Conservation (phyloP, 1,284 basidiomycete species). For the Tylopilus sp. region DNA sequence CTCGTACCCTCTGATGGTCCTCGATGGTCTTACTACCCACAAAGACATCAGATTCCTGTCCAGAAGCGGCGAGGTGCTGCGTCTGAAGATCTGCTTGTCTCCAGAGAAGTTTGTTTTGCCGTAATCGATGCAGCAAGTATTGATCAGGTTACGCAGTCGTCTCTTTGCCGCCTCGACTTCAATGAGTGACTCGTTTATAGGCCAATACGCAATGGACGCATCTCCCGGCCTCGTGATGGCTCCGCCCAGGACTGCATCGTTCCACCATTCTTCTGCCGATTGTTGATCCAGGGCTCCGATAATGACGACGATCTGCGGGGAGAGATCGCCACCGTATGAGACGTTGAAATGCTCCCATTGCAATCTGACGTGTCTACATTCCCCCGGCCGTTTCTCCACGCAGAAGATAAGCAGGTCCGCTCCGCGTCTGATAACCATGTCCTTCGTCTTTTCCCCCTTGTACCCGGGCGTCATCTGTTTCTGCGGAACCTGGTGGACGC, state of each 20-base stretch:
- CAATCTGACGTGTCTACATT: constrained; percentile 7
- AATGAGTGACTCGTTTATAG: background rate
- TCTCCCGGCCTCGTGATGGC: background rate
- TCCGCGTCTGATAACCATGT: constrained; percentile 19
- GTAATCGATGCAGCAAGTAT: constrained; percentile 25
- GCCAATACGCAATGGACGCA: constrained; percentile 20
- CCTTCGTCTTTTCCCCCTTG: constrained; percentile 4
- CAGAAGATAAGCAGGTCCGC: constrained; percentile 26
- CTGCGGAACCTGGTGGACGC: constrained; percentile 18
- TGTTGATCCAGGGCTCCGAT: constrained; percentile 17
- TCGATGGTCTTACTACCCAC: constrained; percentile 6
- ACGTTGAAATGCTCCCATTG: constrained; percentile 27
- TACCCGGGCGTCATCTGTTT: background rate
- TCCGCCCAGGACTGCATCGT: background rate
- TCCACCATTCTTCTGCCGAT: constrained; percentile 26
- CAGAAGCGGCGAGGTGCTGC: background rate
- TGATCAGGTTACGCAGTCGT: constrained; percentile 14
- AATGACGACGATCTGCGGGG: constrained; percentile 26
- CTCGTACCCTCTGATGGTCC: background rate
- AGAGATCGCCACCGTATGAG: constrained; percentile 27
- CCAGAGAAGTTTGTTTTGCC: constrained; percentile 8
- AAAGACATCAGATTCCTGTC: constrained; percentile 1
- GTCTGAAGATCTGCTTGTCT: constrained; percentile 15
- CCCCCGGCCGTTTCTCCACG: constrained; percentile 10
- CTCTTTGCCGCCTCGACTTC: constrained; percentile 5